Evolutionary conservation across 148 eudicot genomes (phyloP), one percentile per base, ranked within the genome.

Genomic region (Oxyria digyna): DNA sequence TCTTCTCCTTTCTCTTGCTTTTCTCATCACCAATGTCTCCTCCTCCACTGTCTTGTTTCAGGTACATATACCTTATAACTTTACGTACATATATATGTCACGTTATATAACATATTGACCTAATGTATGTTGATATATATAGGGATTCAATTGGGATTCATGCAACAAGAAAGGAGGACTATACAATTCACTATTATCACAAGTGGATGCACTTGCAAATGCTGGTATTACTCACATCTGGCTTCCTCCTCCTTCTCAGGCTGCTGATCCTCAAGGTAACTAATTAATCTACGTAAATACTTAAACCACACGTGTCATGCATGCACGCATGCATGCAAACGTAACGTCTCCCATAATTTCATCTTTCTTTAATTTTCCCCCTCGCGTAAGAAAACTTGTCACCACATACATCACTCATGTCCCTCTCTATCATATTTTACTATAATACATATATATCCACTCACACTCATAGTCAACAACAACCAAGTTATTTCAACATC

Each of bases 141-240:
- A 89, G 96, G 96, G 92, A 5, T 89, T 89, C 62, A 89, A 87
- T 14, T 87, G 92, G 90, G 96, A 79, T 43, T 89, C 96, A 1
- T 59, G 84, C 65, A 59, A 59, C 69, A 83, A 81, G 21, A 78
- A 76, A 80, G 88, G 92, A 6, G 96, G 90, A 46, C 78, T 82
- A 75, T 89, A 89, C 77, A 87, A 87, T 65, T 78, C 81, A 5
- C 80, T 89, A 3, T 31, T 69, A 12, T 69, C 66, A 55, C 46
- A 67, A 13, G 77, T 87, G 8, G 75, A 77, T 6, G 92, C 85
- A 52, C 42, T 89, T 21, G 83, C 82, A 21, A 52, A 32, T 17
- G 92, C 90, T 10, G 85, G 87, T 0, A 74, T 89, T 21, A 89
- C 88, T 40, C 96, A 89, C 77, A 79, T 89, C 68, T 89, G 96